Evolutionary conservation across 2,329 filamentous ascomycete genomes (phyloP).

Genomic region (Leptographium wingfieldii): DNA sequence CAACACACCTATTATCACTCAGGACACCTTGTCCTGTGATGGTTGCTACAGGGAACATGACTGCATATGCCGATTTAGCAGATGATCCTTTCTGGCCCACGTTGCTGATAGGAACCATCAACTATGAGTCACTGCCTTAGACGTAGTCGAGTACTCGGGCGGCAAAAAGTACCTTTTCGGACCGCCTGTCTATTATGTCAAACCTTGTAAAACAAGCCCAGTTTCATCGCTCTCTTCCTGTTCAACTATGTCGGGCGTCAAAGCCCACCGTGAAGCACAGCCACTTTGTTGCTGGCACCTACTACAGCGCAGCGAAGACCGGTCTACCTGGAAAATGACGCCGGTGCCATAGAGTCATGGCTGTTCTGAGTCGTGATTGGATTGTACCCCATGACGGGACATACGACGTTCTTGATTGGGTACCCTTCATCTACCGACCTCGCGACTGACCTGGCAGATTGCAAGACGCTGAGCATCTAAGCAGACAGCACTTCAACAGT

Average conservation of each 20-base stretch:
- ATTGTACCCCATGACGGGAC: slow-evolving; percentile 54
- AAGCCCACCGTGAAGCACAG: slow-evolving; percentile 44
- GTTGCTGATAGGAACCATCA: neutral
- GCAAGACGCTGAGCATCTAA: slow-evolving; percentile 41
- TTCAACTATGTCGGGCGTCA: slow-evolving; percentile 56
- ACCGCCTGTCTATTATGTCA: slow-evolving; percentile 50
- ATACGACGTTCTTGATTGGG: slow-evolving; percentile 53
- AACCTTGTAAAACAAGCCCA: slow-evolving; percentile 49
- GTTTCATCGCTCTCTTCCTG: slow-evolving; percentile 54
- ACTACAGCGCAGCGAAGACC: slow-evolving; percentile 39
- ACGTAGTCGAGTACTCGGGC: slow-evolving; percentile 49
- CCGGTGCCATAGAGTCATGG: slow-evolving; percentile 62
- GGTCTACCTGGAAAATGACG: slow-evolving; percentile 61
- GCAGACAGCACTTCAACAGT: slow-evolving; percentile 15
- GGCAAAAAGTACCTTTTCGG: slow-evolving; percentile 31
- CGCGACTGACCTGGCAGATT: slow-evolving; percentile 42
- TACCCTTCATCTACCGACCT: slow-evolving; percentile 51
- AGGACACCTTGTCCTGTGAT: slow-evolving; percentile 43
- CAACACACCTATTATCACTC: slow-evolving; percentile 20
- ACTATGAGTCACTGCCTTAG: slow-evolving; percentile 49
- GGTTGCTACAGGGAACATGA: slow-evolving; percentile 53
- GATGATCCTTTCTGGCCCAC: neutral
- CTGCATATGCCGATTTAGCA: neutral
- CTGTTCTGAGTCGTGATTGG: slow-evolving; percentile 57
- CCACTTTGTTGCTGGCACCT: slow-evolving; percentile 44